Percentiles rank a stretch among this genome's conserved stretches.
phyloP scores from a whole-genome alignment of 148 eudicot genomes.

The Amaranthus hypochondriacus region DNA sequence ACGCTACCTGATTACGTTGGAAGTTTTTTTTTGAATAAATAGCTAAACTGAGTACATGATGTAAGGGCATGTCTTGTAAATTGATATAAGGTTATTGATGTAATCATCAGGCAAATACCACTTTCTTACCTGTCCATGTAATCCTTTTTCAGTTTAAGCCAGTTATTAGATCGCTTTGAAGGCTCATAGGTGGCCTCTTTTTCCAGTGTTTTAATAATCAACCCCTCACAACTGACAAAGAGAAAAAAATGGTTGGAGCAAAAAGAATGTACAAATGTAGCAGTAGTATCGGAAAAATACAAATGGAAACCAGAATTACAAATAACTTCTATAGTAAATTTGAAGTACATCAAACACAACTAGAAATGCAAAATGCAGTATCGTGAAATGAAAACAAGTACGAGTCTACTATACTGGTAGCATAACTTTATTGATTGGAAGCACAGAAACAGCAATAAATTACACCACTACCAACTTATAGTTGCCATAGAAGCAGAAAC shows the following conservation, averaged over 20 bases:
- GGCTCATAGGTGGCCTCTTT: slow-evolving; percentile 98
- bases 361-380: not conserved
- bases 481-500: not conserved
- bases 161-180: slow-evolving; percentile 87
- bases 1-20: too few species aligned
- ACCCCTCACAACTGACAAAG: slow-evolving; percentile 73
- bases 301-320: not conserved
- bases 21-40: too few species aligned
- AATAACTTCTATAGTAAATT: not conserved
- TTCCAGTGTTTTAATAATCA: slow-evolving; percentile 88
- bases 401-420: not conserved
- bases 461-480: not conserved
- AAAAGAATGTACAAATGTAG: not conserved
- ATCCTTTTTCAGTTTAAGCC: slow-evolving; percentile 94
- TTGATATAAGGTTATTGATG: not conserved
- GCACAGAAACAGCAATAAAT: not conserved
- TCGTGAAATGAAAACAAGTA: not conserved
- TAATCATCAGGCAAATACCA: slow-evolving; percentile 14
- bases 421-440: not conserved
- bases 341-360: not conserved
- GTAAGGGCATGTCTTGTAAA: not conserved
- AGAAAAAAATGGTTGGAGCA: slow-evolving; percentile 4
- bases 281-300: not conserved
- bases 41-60: not conserved
- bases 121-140: slow-evolving; percentile 77